Evolutionary conservation across 176 grass and related monocot genomes (phyloP), one percentile per base, ranked within the genome.

Genomic region (Avena sativa): DNA sequence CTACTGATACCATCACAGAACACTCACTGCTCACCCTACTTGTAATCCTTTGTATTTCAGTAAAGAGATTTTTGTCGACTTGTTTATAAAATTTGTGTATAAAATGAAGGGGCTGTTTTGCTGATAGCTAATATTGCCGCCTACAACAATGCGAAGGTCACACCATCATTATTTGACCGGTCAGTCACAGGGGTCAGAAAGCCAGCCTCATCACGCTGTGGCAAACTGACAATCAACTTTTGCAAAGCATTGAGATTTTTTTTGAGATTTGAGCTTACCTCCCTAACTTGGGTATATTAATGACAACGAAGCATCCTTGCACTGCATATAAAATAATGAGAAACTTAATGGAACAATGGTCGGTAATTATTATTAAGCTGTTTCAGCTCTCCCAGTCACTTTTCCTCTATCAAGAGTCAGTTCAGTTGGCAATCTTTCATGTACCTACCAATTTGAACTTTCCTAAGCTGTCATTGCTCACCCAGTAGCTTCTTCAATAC

Each of bases 381-480:
- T 71, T 79, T 85, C 78, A 59, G 14, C 76, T 61, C 36, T 79
- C 1, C 34, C 15, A 49, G 34, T 85, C 46, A 32, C 46, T 53
- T 65, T 20, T 53, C 50, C 16, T 85, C 4, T 69, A 79, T 46
- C 8, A 71, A 68, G 49, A 77, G 49, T 56, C 15, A 32, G 25
- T 51, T 56, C 15, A 56, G 32, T 77, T 1, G 50, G 4, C 50
- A 16, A 15, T 56, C 25, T 34, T 55, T 32, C 28, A 77, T 77
- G 3, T 34, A 36, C 9, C 49, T 53, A 34, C 74, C 28, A 2
- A 48, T 6, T 23, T 38, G 13, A 48, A 25, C 20, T 58, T 25
- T 9, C 17, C 6, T 16, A 38, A 47, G 25, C 46, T 59, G 21
- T 25, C 80, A 77, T 80, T 71, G 21, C 64, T 72, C 65, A 86